Evolutionary conservation across 106 monocot genomes (phyloP), one percentile per base, ranked within the genome.

Genomic region (Dioscorea alata): DNA sequence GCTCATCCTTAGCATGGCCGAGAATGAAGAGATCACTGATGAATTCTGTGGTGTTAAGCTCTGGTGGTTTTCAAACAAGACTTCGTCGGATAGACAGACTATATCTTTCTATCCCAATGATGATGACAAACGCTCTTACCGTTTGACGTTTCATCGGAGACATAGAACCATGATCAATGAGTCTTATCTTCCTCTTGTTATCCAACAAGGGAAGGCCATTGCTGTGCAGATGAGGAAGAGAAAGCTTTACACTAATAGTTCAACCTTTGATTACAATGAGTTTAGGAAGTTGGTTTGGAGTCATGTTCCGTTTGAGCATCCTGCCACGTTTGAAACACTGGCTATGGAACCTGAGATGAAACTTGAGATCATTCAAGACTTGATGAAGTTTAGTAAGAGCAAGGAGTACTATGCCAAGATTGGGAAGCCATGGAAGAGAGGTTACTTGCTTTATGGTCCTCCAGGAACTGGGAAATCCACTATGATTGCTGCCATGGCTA

Each of bases 291-390:
- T 12, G 13, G 16, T 48, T 12, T 79, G 78, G 78, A 57, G 42
- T 67, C 56, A 67, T 42, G 78, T 79, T 12, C 50, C 72, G 6
- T 73, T 79, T 68, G 68, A 68, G n/a, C 78, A 79, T 23, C 78
- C 78, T 21, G 59, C 78, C 31, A 72, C 73, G 12, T 79, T 79
- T 62, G 68, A 79, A 12, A 73, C 78, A 15, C 9, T 79, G 4
- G 78, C 73, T 12, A 31, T 79, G 68, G 78, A 79, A 1, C 78
- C 78, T 4, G 15, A 23, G 14, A 22, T 12, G 59, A 78, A 78
- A 60, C 15, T 23, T 49, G 78, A 65, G 6, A 71, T 79, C 67
- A 0, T 68, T n/a, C 24, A 54, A 7, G 78, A 73, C 61, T 42
- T 73, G 14, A 8, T 23, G 50, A 72, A 31, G 16, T 78, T 78